Conservation (phyloP, 345 rosid species). For the Camelina neglecta region DNA sequence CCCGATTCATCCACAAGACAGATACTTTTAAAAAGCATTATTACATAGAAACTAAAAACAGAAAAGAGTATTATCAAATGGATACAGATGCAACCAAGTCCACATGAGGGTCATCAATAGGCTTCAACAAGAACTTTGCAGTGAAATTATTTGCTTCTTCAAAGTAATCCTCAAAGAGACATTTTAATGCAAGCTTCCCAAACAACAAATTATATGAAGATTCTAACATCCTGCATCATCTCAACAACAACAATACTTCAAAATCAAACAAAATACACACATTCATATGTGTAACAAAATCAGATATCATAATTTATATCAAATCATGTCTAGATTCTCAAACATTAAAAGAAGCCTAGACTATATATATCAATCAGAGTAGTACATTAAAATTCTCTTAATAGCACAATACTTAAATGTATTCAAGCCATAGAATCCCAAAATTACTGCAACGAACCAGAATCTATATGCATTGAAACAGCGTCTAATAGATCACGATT, state of each 20-base stretch:
- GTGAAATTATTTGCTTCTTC: slow-evolving; percentile 74
- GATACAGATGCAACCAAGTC: slow-evolving; percentile 92
- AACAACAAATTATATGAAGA: slow-evolving; percentile 76
- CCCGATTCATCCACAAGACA: neutral
- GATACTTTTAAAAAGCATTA: neutral
- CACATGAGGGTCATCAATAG: slow-evolving; percentile 89
- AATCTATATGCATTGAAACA: no score
- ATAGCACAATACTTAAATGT: no score
- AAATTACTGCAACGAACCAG: neutral
- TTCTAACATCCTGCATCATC: slow-evolving; percentile 79
- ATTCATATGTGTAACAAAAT: neutral
- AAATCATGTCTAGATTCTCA: neutral
- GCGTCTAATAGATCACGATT: no score
- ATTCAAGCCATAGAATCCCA: neutral
- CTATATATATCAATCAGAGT: no score
- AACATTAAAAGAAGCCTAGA: no score
- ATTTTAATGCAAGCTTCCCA: slow-evolving; percentile 81
- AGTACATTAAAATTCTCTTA: no score
- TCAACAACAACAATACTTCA: neutral
- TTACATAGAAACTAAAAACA: neutral
- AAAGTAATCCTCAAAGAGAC: slow-evolving; percentile 85
- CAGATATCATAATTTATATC: neutral
- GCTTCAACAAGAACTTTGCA: slow-evolving; percentile 77
- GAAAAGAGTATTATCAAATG: slow-evolving; percentile 13
- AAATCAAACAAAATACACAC: neutral